phyloP scores from a whole-genome alignment of 148 eudicot genomes.

The Fallopia convolvulus region DNA sequence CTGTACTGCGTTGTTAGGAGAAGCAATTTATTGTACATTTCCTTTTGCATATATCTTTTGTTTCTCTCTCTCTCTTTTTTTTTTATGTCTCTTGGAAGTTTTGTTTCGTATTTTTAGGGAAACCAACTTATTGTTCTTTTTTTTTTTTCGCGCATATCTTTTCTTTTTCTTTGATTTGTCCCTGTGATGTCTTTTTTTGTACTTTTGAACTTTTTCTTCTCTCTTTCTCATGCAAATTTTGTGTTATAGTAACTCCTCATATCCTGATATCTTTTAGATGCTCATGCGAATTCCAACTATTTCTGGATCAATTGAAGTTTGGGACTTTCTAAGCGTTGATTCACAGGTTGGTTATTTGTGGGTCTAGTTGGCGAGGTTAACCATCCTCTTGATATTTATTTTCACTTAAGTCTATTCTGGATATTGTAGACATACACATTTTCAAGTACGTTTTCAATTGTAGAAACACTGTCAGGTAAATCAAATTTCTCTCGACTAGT shows the following conservation, averaged over 20 bases:
- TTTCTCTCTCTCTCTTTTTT: neutral
- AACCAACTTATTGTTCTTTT: neutral
- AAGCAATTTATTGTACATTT: neutral
- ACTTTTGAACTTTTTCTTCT: neutral
- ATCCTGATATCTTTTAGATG: conserved; percentile 42
- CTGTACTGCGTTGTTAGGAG: neutral
- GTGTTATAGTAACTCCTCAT: conserved; percentile 11
- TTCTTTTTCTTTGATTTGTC: neutral
- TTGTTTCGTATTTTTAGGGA: neutral
- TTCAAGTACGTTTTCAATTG: conserved; percentile 77
- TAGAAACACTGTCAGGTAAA: conserved; percentile 82
- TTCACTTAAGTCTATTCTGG: conserved; percentile 15
- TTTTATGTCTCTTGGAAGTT: neutral
- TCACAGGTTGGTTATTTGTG: conserved; percentile 66
- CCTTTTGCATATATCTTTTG: no score
- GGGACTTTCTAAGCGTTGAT: conserved; percentile 99
- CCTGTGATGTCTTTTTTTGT: neutral
- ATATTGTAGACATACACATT: conserved; percentile 81
- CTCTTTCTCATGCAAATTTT: neutral
- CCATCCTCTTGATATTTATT: conserved; percentile 1
- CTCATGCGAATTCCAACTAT: conserved; percentile 90
- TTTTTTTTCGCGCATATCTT: neutral
- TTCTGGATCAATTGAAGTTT: conserved; percentile 93
- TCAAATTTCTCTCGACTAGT: conserved; percentile 19
- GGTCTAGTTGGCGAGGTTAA: neutral